phyloP scores from a whole-genome alignment of 345 rosid species.

The Ailanthus altissimus region DNA sequence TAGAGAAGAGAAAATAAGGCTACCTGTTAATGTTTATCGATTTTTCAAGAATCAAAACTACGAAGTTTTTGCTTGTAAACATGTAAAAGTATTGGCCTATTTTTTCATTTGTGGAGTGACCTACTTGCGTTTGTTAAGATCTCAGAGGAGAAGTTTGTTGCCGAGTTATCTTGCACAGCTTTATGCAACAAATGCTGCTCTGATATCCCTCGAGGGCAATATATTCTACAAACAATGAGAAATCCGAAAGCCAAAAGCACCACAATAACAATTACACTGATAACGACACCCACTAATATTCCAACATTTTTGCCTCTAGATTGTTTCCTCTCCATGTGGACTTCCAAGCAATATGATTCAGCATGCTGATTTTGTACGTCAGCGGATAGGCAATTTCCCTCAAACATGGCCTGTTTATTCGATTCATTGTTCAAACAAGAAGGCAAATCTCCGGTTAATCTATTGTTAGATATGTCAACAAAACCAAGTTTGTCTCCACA shows the following conservation, averaged over 20 bases:
- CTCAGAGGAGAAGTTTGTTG: conserved; percentile 52
- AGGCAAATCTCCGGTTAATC: conserved; percentile 60
- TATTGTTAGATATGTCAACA: conserved; percentile 60
- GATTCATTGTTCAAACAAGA: conserved; percentile 45
- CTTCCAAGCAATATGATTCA: conserved; percentile 50
- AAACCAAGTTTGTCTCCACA: conserved; percentile 58
- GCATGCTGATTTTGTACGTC: conserved; percentile 44
- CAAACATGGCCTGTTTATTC: conserved; percentile 27
- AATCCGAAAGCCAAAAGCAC: conserved; percentile 44
- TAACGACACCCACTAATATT: conserved; percentile 41
- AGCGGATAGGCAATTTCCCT: conserved; percentile 62
- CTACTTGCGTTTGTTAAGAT: conserved; percentile 60
- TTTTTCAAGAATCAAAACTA: no score
- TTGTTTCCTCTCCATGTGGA: conserved; percentile 32
- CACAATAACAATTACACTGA: conserved; percentile 34
- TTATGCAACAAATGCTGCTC: conserved; percentile 56
- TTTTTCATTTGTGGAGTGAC: conserved; percentile 17
- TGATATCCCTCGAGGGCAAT: conserved; percentile 38
- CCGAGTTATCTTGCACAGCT: conserved; percentile 45
- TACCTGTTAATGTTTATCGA: neutral
- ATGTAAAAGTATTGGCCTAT: neutral
- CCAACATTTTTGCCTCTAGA: conserved; percentile 39
- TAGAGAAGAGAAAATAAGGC: conserved; percentile 4
- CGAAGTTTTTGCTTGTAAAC: neutral
- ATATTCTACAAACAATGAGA: conserved; percentile 39